phyloP scores from a whole-genome alignment of 257 asterid genomes.

The Rubia yunnanensis region DNA sequence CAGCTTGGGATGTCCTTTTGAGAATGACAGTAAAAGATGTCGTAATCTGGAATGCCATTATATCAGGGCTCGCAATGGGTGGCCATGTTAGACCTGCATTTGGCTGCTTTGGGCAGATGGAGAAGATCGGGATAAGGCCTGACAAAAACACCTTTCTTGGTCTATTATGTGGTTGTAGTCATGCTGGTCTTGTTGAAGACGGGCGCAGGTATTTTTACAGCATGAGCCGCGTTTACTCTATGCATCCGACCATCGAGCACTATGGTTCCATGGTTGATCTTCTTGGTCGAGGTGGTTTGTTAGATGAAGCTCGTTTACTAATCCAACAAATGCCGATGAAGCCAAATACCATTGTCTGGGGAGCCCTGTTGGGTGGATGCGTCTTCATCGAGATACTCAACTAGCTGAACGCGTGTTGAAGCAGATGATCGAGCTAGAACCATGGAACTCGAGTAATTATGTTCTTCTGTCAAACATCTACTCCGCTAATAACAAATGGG shows the following conservation, averaged over 20 bases:
- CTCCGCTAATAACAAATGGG: constrained; percentile 32
- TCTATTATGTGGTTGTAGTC: constrained; percentile 40
- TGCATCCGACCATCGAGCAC: constrained; percentile 29
- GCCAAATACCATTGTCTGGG: constrained; percentile 39
- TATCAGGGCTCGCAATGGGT: constrained; percentile 36
- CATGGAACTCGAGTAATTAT: constrained; percentile 34
- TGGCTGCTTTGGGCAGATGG: constrained; percentile 28
- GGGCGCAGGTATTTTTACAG: constrained; percentile 29
- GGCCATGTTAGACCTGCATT: constrained; percentile 35
- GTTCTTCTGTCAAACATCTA: constrained; percentile 35
- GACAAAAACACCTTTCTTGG: constrained; percentile 38
- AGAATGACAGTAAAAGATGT: constrained; percentile 30
- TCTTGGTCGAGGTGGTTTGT: constrained; percentile 36
- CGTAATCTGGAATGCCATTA: constrained; percentile 36
- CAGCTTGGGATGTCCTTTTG: constrained; percentile 31
- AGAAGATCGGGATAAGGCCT: constrained; percentile 32
- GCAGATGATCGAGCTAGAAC: constrained; percentile 35
- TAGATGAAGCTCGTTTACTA: constrained; percentile 29
- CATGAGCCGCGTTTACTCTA: constrained; percentile 22
- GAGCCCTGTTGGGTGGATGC: constrained; percentile 43
- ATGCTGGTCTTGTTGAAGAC: constrained; percentile 42
- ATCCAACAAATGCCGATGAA: constrained; percentile 34
- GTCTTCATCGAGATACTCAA: constrained; percentile 34
- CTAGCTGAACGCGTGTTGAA: constrained; percentile 35
- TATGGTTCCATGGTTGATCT: constrained; percentile 51